Evolutionary conservation across 352 stramenopile species (phyloP).

Genomic region (Thalassiosira hispida): DNA sequence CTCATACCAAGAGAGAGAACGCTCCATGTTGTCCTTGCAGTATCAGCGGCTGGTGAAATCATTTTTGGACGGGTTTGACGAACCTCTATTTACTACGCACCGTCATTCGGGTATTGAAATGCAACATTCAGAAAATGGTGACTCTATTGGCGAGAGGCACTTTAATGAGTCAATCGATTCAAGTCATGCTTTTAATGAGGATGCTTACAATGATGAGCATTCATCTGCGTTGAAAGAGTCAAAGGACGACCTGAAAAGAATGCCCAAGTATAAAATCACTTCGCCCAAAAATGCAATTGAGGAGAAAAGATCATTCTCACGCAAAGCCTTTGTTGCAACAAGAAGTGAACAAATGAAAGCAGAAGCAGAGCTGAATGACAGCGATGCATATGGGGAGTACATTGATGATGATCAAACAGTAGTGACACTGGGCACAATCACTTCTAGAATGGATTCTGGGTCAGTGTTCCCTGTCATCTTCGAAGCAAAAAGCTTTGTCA

Average conservation of each 20-base stretch:
- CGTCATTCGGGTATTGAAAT: constrained; percentile 4
- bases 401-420: constrained; percentile 85
- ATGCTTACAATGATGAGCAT: constrained; percentile 1
- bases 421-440: constrained; percentile 58
- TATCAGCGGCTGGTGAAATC: constrained; percentile 52
- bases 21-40: constrained; percentile 39
- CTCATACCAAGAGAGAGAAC: constrained; percentile 41
- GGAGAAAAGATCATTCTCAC: constrained; percentile 53
- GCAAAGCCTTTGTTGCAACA: constrained; percentile 74
- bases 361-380: constrained; percentile 66
- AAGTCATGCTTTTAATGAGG: constrained; percentile 21
- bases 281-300: constrained; percentile 25
- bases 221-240: constrained; percentile 21
- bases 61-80: constrained; percentile 59
- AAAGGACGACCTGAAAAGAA: constrained; percentile 21
- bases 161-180: constrained; percentile 44
- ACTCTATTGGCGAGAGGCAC: constrained; percentile 19
- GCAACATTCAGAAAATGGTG: constrained; percentile 21
- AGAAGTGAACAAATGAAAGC: constrained; percentile 77
- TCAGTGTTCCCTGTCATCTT: constrained; percentile 31
- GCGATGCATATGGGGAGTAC: constrained; percentile 47
- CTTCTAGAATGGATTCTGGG: constrained; percentile 28
- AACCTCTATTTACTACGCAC: constrained; percentile 32
- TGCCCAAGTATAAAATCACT: constrained; percentile 39
- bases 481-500: constrained; percentile 37